Evolutionary conservation across 192 early-diverging fungal genomes (phyloP), one percentile per base, ranked within the genome.

Genomic region (Umbelopsis sp.): DNA sequence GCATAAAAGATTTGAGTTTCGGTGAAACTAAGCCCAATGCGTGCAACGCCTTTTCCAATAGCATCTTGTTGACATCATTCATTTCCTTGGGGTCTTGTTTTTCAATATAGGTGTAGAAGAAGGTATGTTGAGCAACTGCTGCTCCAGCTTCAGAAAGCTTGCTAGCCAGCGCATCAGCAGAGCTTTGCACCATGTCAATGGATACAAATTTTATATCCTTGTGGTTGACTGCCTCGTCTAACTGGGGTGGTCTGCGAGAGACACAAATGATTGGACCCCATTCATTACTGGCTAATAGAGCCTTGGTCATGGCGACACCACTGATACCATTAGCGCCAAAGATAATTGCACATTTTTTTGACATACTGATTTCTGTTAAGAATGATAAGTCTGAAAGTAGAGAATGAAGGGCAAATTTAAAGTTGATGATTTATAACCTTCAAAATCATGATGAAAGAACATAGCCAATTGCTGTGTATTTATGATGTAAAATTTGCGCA

Each of bases 241-340:
- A 26, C 32, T 67, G 66, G 2, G 66, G 66, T 8, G 66, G 41
- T 67, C 41, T 25, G 0, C 66, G 66, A 17, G 66, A 67, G 21
- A 67, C 66, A 67, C 66, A 45, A 3, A 67, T 67, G 25, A 67
- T 67, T 16, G 38, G 38, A 6, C 36, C 24, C 66, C 66, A 67
- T 67, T 67, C 66, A 4, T 44, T 21, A 21, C 45, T 67, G 6
- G 34, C 66, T 8, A 67, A 25, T 0, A 67, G 22, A 7, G 21
- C 36, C 45, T 67, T 47, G 2, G 45, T 44, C 38, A 67, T 44
- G 24, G 66, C 66, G 26, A 67, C 24, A 26, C 66, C 66, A 24
- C 43, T 45, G 43, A 67, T 47, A 43, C 66, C 66, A 8, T 45
- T 67, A 3, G 66, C 66, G 7, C 66, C 66, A 45, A 67, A 67